phyloP scores from a whole-genome alignment of 345 rosid species.

The Syzygium grande region DNA sequence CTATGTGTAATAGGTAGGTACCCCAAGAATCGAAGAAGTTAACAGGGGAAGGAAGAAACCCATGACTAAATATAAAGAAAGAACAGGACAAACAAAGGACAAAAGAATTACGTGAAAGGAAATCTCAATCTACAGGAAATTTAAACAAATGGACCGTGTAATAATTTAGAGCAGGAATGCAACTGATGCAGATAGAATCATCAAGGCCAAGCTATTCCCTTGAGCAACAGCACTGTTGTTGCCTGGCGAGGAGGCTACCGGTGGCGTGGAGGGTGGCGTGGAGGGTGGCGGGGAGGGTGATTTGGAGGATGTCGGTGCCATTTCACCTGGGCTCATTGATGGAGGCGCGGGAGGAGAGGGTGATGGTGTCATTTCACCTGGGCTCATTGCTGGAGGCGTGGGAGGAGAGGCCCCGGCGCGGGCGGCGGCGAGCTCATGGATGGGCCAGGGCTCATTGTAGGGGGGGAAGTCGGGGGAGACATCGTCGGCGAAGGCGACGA shows the following conservation, averaged over 20 bases:
- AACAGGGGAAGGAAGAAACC: neutral
- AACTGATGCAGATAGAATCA: neutral
- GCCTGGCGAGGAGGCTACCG: neutral
- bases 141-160: neutral
- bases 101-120: neutral
- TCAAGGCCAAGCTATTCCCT: neutral
- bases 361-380: neutral
- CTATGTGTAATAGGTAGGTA: neutral
- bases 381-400: neutral
- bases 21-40: neutral
- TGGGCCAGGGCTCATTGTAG: slow-evolving; percentile 1
- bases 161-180: slow-evolving; percentile 2
- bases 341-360: neutral
- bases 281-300: too few species aligned
- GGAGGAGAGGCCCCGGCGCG: neutral
- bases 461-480: neutral
- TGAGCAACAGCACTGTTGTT: neutral
- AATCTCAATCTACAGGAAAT: neutral
- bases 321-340: neutral
- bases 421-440: neutral
- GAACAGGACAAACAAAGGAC: neutral
- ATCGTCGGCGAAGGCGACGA: neutral
- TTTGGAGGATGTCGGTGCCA: too few species aligned
- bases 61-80: neutral
- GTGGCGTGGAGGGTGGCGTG: neutral